Evolutionary conservation across 169 alveolate genomes (phyloP).

Genomic region (Plasmodium vinckei): DNA sequence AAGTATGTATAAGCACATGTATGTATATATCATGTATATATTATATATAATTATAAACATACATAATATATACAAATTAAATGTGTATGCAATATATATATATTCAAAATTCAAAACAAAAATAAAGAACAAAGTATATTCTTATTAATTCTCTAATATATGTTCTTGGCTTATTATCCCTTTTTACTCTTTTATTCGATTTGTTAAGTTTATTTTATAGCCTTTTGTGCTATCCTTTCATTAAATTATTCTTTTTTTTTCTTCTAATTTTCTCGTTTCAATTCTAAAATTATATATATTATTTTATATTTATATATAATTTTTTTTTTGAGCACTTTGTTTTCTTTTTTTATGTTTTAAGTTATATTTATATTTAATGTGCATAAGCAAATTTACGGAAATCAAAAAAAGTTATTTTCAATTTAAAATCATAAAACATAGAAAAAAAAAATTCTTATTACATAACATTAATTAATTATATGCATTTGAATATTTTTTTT

Average conservation of each 20-base stretch:
- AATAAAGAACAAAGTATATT: not conserved
- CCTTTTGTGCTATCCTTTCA: not conserved
- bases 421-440: not conserved
- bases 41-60: too few relatives aligned
- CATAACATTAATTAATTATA: not conserved
- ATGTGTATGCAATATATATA: too few relatives aligned
- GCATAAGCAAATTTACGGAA: slow-evolving; percentile 1
- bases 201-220: not conserved
- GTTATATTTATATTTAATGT: too few relatives aligned
- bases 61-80: too few relatives aligned
- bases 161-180: not conserved
- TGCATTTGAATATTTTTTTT: not conserved
- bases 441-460: not conserved
- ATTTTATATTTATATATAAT: slow-evolving; percentile 8
- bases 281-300: slow-evolving; percentile 3
- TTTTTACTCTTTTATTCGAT: not conserved
- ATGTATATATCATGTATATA: too few relatives aligned
- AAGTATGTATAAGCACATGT: not conserved
- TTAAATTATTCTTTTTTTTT: not conserved
- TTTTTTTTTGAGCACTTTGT: slow-evolving; percentile 39
- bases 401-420: slow-evolving; percentile 1
- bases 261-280: not conserved
- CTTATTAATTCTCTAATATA: not conserved
- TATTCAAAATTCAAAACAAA: not conserved
- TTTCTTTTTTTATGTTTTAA: slow-evolving; percentile 15